Conservation (phyloP, 495 filamentous ascomycete species). For the Neurospora sp. region DNA sequence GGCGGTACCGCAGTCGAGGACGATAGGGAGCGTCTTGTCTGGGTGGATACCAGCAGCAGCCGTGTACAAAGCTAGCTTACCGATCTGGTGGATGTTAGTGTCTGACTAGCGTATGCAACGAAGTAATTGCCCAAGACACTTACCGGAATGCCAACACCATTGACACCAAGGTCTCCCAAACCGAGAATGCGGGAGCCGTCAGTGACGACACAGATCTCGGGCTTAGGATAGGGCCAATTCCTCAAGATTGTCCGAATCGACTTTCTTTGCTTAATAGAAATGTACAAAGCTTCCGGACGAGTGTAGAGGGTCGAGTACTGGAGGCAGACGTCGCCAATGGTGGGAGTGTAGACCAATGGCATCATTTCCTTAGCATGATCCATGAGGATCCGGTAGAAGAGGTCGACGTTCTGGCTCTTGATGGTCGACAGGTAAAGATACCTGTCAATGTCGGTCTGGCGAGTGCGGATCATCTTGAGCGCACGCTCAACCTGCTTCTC, state of each 20-base stretch:
- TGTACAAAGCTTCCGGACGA: conserved; percentile 86
- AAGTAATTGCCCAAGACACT: conserved; percentile 23
- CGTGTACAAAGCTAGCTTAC: conserved; percentile 88
- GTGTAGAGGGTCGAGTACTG: conserved; percentile 95
- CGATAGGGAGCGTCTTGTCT: conserved; percentile 82
- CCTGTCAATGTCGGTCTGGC: conserved; percentile 77
- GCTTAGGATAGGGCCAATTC: conserved; percentile 81
- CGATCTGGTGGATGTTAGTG: conserved; percentile 38
- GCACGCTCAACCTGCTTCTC: conserved; percentile 44
- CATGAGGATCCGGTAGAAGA: conserved; percentile 90
- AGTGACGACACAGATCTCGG: conserved; percentile 94
- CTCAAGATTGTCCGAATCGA: conserved; percentile 72
- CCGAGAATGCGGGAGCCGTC: conserved; percentile 95
- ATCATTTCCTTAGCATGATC: conserved; percentile 87
- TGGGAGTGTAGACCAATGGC: conserved; percentile 93
- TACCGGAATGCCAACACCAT: conserved; percentile 97
- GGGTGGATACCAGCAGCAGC: conserved; percentile 96
- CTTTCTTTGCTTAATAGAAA: conserved; percentile 81
- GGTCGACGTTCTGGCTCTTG: conserved; percentile 78
- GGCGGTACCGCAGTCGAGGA: conserved; percentile 81
- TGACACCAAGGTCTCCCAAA: conserved; percentile 89
- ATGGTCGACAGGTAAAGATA: conserved; percentile 87
- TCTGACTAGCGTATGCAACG: not conserved
- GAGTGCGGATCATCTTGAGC: conserved; percentile 59
- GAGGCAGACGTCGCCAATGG: conserved; percentile 92